A percentile compares a stretch with the other conserved stretches of the same genome.
Evolutionary conservation across 73 alveolate genomes (phyloP).

Genomic region (Halteria grandinella): DNA sequence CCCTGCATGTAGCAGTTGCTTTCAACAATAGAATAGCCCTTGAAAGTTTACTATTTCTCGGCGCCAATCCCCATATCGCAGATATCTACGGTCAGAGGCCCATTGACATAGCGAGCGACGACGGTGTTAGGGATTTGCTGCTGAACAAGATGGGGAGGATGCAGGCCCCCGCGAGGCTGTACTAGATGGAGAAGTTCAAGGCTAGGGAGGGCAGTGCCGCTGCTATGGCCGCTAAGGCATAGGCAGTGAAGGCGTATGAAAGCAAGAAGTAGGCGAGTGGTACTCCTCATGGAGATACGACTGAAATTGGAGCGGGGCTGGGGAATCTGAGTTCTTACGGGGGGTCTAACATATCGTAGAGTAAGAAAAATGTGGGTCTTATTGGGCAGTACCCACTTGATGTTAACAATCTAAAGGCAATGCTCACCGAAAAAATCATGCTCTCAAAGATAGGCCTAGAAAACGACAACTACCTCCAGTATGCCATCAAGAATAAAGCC

Average conservation of each 20-base stretch:
- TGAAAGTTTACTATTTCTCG: slow-evolving; percentile 27
- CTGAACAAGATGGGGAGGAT: slow-evolving; percentile 36
- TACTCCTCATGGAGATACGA: too few relatives aligned
- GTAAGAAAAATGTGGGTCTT: too few relatives aligned
- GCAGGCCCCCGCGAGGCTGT: neutral
- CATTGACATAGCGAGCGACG: slow-evolving; percentile 34
- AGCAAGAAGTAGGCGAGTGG: too few relatives aligned
- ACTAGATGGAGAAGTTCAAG: too few relatives aligned
- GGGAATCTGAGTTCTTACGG: too few relatives aligned
- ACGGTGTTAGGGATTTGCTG: slow-evolving; percentile 23
- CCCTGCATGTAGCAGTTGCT: slow-evolving; percentile 59
- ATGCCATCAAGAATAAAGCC: slow-evolving; percentile 49
- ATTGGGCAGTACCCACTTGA: slow-evolving; percentile 24
- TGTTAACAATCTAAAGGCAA: slow-evolving; percentile 12
- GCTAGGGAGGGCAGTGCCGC: too few relatives aligned
- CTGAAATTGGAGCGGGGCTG: too few relatives aligned
- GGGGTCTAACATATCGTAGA: too few relatives aligned
- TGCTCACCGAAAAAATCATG: slow-evolving; percentile 6
- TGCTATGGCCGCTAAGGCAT: too few relatives aligned
- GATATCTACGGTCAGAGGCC: slow-evolving; percentile 57
- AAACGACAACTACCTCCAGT: slow-evolving; percentile 52
- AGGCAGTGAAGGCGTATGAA: neutral
- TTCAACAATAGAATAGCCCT: slow-evolving; percentile 26
- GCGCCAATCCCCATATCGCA: slow-evolving; percentile 47
- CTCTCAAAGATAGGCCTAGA: slow-evolving; percentile 46